phyloP scores from a whole-genome alignment of 331 rosid genomes.

The Stylosanthes scabra region DNA sequence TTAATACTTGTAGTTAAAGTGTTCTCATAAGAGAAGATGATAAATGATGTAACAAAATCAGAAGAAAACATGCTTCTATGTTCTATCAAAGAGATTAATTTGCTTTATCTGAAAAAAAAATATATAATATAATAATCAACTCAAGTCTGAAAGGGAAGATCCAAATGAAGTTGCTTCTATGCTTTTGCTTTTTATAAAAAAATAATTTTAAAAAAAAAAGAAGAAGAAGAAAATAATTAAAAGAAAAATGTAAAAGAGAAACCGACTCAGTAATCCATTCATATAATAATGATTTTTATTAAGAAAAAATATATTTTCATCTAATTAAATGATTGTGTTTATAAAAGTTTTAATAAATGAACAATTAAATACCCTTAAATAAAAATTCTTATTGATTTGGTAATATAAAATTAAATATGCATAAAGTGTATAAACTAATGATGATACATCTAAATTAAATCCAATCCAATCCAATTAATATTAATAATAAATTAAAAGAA shows the following conservation, averaged over 20 bases:
- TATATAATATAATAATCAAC: neutral
- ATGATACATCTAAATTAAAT: no score
- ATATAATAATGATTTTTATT: neutral
- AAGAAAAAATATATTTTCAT: neutral
- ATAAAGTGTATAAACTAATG: no score
- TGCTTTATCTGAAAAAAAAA: conserved; percentile 23
- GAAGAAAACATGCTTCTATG: conserved; percentile 23
- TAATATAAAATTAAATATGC: neutral
- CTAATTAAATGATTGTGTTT: no score
- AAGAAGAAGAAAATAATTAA: no score
- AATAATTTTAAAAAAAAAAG: neutral
- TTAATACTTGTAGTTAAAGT: conserved; percentile 4
- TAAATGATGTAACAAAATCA: neutral
- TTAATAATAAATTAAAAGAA: neutral
- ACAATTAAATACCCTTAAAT: no score
- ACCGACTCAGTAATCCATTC: conserved; percentile 24
- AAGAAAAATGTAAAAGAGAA: neutral
- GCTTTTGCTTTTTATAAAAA: conserved; percentile 23
- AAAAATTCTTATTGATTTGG: neutral
- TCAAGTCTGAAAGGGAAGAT: conserved; percentile 20
- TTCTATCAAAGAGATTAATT: conserved; percentile 15
- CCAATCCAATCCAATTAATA: neutral
- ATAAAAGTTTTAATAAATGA: no score
- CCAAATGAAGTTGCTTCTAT: neutral
- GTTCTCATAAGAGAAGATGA: conserved; percentile 2